Base-by-base conservation (phyloP, 257 asterid genomes). In the Gentiana straminea region DNA sequence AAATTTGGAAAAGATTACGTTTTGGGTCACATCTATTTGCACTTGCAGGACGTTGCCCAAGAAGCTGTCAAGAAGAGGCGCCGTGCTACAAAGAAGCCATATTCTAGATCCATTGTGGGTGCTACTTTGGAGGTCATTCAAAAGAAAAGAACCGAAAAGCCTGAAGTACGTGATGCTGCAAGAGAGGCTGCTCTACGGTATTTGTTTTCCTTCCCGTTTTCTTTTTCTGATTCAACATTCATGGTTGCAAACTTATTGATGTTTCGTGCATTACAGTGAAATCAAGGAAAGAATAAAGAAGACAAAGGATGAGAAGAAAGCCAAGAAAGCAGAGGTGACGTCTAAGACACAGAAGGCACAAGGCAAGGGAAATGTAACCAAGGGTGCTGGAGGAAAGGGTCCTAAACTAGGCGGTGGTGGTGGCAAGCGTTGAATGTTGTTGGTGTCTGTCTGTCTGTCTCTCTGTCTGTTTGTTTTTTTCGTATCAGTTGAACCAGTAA, bases 161-260 rank as follows among this genome's bases (percentile, higher is more conserved):
- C 95, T 7, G 95, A 85, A 61, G 95, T 89, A 7, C 83, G 97
- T 56, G 97, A 85, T 75, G 97, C 97, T 62, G 97, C 97, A 0
- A 80, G 95, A 46, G 97, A 88, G 68, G 97, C 97, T 35, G 94
- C 97, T 41, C 75, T 89, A 13, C 88, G 94, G 92, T 86, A 77
- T 50, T 24, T 60, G 10, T 5, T 24, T 35, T 47, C 3, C 37
- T 54, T 49, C 24, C n/a, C 3, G 1, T 2, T 11, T 12, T 54
- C 8, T 10, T 44, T 13, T 43, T 47, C 2, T 2, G 54, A 24
- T 35, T 8, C 13, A 8, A 8, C 13, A 58, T 39, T 11, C 37
- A 32, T 52, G 2, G 7, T 8, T 15, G 58, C 0, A 49, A 13
- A 47, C 51, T 58, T 33, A 59, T 49, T 52, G 12, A n/a, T 43